Evolutionary conservation across 139 green algal genomes (phyloP).

Genomic region (Zygnema circumcarinatum): DNA sequence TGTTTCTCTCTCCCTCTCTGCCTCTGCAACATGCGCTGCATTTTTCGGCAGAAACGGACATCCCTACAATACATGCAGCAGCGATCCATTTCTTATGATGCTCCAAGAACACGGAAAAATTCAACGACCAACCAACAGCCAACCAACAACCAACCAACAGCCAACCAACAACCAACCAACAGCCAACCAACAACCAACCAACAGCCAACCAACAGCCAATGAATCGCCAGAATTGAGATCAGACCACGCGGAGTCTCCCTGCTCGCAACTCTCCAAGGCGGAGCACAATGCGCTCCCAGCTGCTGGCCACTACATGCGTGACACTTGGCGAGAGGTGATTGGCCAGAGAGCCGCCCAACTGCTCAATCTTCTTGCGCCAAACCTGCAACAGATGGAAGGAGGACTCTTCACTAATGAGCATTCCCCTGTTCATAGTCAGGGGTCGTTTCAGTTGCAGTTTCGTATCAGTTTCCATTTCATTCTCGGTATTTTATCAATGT

Average conservation of each 20-base stretch:
- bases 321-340: constrained; percentile 1
- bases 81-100: too few relatives aligned
- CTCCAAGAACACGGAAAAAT: neutral
- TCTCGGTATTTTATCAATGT: too few relatives aligned
- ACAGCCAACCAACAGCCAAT: neutral
- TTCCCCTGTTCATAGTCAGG: too few relatives aligned
- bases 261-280: neutral
- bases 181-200: neutral
- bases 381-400: too few relatives aligned
- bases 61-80: too few relatives aligned
- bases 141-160: neutral
- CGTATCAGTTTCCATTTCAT: too few relatives aligned
- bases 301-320: constrained; percentile 41
- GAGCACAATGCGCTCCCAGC: neutral
- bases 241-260: constrained; percentile 1
- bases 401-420: too few relatives aligned
- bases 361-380: constrained; percentile 28
- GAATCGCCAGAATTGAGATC: neutral
- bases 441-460: too few relatives aligned
- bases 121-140: neutral
- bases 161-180: neutral
- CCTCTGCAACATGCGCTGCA: too few relatives aligned
- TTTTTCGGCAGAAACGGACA: too few relatives aligned
- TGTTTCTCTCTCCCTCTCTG: too few relatives aligned
- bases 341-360: constrained; percentile 14